phyloP scores from a whole-genome alignment of 208 protist genomes.

The Acanthamoeba royreba region DNA sequence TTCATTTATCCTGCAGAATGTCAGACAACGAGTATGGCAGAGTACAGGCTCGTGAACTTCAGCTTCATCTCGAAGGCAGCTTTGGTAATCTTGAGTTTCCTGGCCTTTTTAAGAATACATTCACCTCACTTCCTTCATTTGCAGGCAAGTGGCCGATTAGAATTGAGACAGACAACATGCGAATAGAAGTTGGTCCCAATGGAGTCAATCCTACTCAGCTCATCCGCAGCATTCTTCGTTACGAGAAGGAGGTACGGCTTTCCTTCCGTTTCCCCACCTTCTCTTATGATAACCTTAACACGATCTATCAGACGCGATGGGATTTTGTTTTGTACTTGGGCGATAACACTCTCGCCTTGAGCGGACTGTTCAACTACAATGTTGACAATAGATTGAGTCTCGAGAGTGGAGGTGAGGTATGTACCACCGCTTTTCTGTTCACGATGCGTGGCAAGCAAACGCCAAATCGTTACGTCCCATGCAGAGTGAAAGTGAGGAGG shows the following conservation, averaged over 20 bases:
- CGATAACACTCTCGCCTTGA: neutral
- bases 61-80: neutral
- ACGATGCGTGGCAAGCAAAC: neutral
- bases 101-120: neutral
- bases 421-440: neutral
- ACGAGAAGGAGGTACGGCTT: neutral
- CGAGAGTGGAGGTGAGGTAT: neutral
- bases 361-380: constrained; percentile 23
- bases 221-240: neutral
- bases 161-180: neutral
- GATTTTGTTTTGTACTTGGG: constrained; percentile 11
- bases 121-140: neutral
- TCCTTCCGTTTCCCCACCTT: neutral
- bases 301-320: neutral
- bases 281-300: neutral
- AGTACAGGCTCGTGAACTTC: neutral
- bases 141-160: constrained; percentile 21
- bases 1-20: neutral
- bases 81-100: neutral
- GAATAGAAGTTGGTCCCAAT: constrained; percentile 26
- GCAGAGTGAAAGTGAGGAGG: constrained; percentile 8
- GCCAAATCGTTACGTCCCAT: neutral
- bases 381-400: neutral
- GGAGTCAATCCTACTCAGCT: neutral
- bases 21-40: constrained; percentile 13